Percentiles rank a stretch among this genome's conserved stretches.
Conservation (phyloP, 148 eudicot species). For the Silene conica region DNA sequence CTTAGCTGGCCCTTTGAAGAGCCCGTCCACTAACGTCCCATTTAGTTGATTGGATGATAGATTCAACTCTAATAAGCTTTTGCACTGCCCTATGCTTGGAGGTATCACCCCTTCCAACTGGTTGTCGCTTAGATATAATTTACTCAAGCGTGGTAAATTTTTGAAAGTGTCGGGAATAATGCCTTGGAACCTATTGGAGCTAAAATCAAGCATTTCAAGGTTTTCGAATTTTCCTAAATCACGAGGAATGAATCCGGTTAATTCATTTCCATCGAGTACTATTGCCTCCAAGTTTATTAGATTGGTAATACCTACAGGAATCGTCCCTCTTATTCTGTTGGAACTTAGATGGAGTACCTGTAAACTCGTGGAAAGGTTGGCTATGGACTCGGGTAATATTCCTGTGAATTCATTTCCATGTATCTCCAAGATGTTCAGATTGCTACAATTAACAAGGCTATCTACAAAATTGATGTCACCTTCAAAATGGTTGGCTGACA, state of each 20-base stretch:
- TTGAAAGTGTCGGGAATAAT: conserved; percentile 26
- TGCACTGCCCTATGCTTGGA: conserved; percentile 28
- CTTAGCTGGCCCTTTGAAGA: conserved; percentile 19
- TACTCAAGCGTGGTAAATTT: conserved; percentile 19
- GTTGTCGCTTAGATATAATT: conserved; percentile 5
- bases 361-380: conserved; percentile 17
- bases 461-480: conserved; percentile 24
- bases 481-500: conserved; percentile 18
- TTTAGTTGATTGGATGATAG: conserved; percentile 26
- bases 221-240: conserved; percentile 25
- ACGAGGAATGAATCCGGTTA: conserved; percentile 29
- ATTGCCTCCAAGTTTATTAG: conserved; percentile 6
- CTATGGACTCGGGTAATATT: conserved; percentile 11
- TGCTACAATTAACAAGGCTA: conserved; percentile 27
- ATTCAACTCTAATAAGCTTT: conserved; percentile 17
- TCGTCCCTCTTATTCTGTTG: conserved; percentile 6
- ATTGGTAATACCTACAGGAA: conserved; percentile 25
- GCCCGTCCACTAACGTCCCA: conserved; percentile 27
- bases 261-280: conserved; percentile 2
- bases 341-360: too few relatives aligned
- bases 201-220: conserved; percentile 11
- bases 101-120: conserved; percentile 28
- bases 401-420: conserved; percentile 19
- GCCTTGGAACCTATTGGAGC: conserved; percentile 23
- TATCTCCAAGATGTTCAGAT: neutral